These are phyloP conservation scores for Geotrichum europaeum DNA, from an alignment of 1,139 yeast genomes.

Conservation along the genomic window DNA sequence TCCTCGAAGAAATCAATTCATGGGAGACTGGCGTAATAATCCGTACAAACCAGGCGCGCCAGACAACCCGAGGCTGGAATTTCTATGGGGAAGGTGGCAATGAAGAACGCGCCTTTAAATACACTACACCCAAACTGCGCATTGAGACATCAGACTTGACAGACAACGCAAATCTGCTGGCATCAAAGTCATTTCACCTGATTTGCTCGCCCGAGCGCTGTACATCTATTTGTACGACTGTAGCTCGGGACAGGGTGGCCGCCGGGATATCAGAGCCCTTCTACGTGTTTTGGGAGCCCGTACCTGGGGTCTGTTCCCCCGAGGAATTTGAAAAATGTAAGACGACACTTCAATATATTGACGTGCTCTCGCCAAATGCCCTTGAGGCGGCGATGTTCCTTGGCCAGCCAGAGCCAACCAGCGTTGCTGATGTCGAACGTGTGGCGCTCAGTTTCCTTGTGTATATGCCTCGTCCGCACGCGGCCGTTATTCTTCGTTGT, in stretches of 20 bases:
- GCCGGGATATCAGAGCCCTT: neutral
- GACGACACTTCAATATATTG: slow-evolving; percentile 43
- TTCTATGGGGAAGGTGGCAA: slow-evolving; percentile 50
- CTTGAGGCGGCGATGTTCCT: slow-evolving; percentile 68
- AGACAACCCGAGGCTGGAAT: slow-evolving; percentile 80
- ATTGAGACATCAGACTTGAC: slow-evolving; percentile 57
- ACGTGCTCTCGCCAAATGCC: slow-evolving; percentile 74
- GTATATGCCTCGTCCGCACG: slow-evolving; percentile 37
- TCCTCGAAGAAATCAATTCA: slow-evolving; percentile 42
- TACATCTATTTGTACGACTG: slow-evolving; percentile 39
- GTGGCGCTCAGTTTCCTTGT: slow-evolving; percentile 43
- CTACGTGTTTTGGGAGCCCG: slow-evolving; percentile 67
- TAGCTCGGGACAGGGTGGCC: neutral
- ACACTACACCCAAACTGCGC: slow-evolving; percentile 56
- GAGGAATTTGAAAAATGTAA: slow-evolving; percentile 43
- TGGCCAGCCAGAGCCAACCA: slow-evolving; percentile 38
- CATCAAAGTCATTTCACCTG: slow-evolving; percentile 56
- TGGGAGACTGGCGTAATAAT: slow-evolving; percentile 63
- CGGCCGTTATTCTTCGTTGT: slow-evolving; percentile 46
- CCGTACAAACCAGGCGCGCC: slow-evolving; percentile 46
- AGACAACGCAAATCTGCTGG: slow-evolving; percentile 34
- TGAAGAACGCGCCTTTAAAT: slow-evolving; percentile 50
- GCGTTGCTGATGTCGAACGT: slow-evolving; percentile 36
- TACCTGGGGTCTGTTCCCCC: slow-evolving; percentile 65
- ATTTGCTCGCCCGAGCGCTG: slow-evolving; percentile 69